Base-by-base conservation (phyloP, 2,329 filamentous ascomycete species). In the Venturia oleaginea region DNA sequence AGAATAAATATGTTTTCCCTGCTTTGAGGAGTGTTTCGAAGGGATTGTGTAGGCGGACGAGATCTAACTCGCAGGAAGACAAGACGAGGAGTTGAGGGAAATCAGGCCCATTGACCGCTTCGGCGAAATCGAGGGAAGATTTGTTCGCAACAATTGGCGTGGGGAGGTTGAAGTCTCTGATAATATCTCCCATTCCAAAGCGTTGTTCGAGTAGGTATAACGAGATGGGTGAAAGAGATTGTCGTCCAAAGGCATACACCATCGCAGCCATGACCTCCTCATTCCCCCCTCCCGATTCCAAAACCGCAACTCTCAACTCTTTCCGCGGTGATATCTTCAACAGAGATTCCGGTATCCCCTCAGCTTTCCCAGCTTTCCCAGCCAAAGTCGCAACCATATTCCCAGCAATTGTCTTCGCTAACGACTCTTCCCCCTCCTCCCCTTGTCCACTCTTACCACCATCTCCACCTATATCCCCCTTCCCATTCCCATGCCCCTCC, bases 261-360 rank as follows among this genome's bases (percentile, higher is more conserved):
- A 73, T 66, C 13, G 70, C 71, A 11, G 70, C 70, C 24, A 69
- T 65, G 34, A 72, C 71, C 63, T 73, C 71, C 65, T 73, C 71
- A 67, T 73, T 70, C n/a, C 68, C 68, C 19, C 70, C 69, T 10
- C 67, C 68, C 10, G 66, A 67, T 59, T 73, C 71, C 11, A 67
- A 64, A 57, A 73, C 38, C n/a, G 62, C 43, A 4, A 63, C 32
- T 15, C 34, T 40, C 38, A 63, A 8, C 48, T 40, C 27, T 40
- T 57, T 37, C 15, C 38, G 42, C 15, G n/a, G 43, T 4, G 46
- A 42, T 13, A 7, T 1, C n/a, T 32, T 3, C 3, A 24, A 22
- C 10, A 24, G 22, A 15, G 46, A 27, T 27, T 11, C 22, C 4
- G 46, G 43, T 6, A 46, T 10, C 3, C n/a, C 10, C 22, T 34